These are phyloP conservation scores for Phaeophleospora eucalypticola DNA, from an alignment of 2,329 filamentous ascomycete genomes.

Conservation along the genomic window DNA sequence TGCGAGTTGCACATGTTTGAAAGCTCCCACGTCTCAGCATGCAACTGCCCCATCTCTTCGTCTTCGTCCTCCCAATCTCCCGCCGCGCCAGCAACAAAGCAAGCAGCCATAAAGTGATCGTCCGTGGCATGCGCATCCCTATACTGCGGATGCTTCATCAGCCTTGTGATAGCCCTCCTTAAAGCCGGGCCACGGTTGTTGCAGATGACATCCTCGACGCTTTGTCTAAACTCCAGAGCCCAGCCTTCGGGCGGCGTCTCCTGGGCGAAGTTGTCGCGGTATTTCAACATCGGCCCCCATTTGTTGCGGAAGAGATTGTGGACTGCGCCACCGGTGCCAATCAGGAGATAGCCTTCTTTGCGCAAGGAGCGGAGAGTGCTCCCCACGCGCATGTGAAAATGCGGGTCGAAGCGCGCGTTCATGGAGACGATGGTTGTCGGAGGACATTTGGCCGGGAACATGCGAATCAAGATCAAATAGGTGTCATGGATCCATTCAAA, in stretches of 20 bases:
- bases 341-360: slow-evolving; percentile 53
- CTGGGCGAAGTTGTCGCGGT: slow-evolving; percentile 60
- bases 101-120: slow-evolving; percentile 64
- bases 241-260: slow-evolving; percentile 55
- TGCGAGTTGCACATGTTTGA: slow-evolving; percentile 61
- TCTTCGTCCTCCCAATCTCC: slow-evolving; percentile 42
- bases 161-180: slow-evolving; percentile 52
- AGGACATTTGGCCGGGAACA: slow-evolving; percentile 63
- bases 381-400: slow-evolving; percentile 56
- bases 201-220: slow-evolving; percentile 57
- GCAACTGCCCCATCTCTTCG: slow-evolving; percentile 39
- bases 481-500: slow-evolving; percentile 74
- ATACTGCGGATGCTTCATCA: slow-evolving; percentile 66
- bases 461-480: slow-evolving; percentile 63
- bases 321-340: slow-evolving; percentile 59
- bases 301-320: slow-evolving; percentile 67
- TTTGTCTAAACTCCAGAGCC: slow-evolving; percentile 63
- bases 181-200: slow-evolving; percentile 53
- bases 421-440: slow-evolving; percentile 59
- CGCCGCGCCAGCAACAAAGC: slow-evolving; percentile 59
- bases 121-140: slow-evolving; percentile 66
- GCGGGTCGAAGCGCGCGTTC: slow-evolving; percentile 54
- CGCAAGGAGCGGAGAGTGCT: slow-evolving; percentile 54
- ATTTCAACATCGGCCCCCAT: slow-evolving; percentile 62
- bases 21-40: slow-evolving; percentile 63